Evolutionary conservation across 345 rosid species (phyloP), one percentile per base, ranked within the genome.

Genomic region (Cardamine chenopodiifolia): DNA sequence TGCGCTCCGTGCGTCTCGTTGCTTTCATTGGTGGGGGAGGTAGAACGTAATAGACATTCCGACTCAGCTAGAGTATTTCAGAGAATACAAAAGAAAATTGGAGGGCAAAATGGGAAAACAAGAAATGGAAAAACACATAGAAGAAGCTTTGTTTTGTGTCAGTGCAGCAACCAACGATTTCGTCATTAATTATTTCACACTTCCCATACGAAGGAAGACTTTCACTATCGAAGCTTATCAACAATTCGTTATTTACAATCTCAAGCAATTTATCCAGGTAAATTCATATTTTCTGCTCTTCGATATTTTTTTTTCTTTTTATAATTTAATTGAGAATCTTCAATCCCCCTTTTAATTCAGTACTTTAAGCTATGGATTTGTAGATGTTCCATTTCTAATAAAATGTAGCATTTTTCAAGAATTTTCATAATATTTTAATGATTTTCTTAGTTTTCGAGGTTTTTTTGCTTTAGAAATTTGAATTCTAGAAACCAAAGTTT

Each of bases 191-290:
- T 79, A 79, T 74, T 62, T 26, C 45, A 4, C 32, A 8, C 18
- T 93, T 13, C 96, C 94, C 3, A 37, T 83, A 25, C 82, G 94
- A 59, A 77, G 82, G 56, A 82, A 74, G 25, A 83, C 76, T 71
- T 93, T 64, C 83, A 63, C 85, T 28, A 22, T 86, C 68, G 59
- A 80, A 69, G 78, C 78, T 45, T 93, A 88, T 78, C 81, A 93
- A 62, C 84, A 72, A 35, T 87, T 91, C 77, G 32, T 93, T 64
- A 39, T 87, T 45, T 83, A 83, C 61, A 64, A 79, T 12, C 40
- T 81, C 39, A 82, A 66, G 45, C 75, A 85, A 28, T 66, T 88
- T 54, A 14, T 88, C 4, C 86, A 85, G 97, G 98, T 77, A 8
- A 14, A 26, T 14, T 12, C 14, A 23, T 3, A 54, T 64, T 22